A percentile compares a stretch with the other conserved stretches of the same genome.
These are phyloP conservation scores for Cephalotrichum gorgonifer DNA, from an alignment of 2,329 filamentous ascomycete species.

Conservation along the genomic window DNA sequence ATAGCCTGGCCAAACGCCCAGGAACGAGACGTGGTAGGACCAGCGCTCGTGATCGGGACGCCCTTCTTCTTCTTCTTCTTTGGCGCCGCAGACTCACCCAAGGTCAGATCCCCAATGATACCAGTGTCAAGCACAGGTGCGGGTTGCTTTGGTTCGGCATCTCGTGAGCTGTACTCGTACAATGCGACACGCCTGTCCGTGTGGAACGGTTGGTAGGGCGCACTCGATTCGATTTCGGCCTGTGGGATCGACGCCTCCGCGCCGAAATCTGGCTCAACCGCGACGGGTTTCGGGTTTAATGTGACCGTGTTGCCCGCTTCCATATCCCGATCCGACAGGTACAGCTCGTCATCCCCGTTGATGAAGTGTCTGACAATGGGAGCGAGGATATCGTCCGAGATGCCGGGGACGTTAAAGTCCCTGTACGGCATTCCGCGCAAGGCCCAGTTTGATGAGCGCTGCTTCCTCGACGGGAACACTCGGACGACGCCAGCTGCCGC, in stretches of 20 bases:
- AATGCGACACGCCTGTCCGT: constrained; percentile 78
- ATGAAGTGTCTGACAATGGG: constrained; percentile 45
- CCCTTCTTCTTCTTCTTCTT: constrained; percentile 22
- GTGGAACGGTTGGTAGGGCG: constrained; percentile 92
- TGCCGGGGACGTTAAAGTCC: constrained; percentile 55
- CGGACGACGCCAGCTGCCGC: constrained; percentile 57
- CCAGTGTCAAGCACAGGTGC: background rate
- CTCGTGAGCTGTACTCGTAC: constrained; percentile 43
- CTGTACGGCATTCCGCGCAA: constrained; percentile 48
- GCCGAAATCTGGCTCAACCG: constrained; percentile 26
- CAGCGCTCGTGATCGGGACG: constrained; percentile 9
- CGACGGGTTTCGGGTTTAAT: constrained; percentile 28
- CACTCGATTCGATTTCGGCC: constrained; percentile 90
- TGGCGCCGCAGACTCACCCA: constrained; percentile 27
- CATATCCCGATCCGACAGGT: constrained; percentile 40
- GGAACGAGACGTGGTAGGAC: constrained; percentile 11
- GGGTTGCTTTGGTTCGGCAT: background rate
- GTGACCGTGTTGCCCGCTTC: constrained; percentile 45
- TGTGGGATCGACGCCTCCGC: constrained; percentile 58
- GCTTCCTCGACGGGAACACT: constrained; percentile 51
- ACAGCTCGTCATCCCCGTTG: constrained; percentile 35
- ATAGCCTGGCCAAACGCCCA: constrained; percentile 56
- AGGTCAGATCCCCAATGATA: constrained; percentile 24
- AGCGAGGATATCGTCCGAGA: constrained; percentile 50
- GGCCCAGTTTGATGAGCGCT: constrained; percentile 35